These are phyloP conservation scores for Cyclostephanos tholiformis DNA, from an alignment of 108 stramenopile species.

Conservation along the genomic window DNA sequence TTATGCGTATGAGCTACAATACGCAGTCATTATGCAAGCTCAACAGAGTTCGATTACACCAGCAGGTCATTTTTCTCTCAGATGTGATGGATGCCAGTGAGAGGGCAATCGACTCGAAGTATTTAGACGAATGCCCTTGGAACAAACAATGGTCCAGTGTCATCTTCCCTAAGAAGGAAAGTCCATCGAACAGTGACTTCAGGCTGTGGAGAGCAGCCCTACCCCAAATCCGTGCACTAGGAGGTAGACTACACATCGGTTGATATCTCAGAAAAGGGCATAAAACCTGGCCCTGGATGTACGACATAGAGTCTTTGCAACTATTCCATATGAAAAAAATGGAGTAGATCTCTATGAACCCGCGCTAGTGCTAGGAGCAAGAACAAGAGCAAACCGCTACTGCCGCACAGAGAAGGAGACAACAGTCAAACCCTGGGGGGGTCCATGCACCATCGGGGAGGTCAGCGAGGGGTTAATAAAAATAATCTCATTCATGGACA, in stretches of 20 bases:
- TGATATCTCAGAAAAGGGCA: background rate
- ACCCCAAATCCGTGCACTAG: background rate
- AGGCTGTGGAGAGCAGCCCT: background rate
- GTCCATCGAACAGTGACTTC: background rate
- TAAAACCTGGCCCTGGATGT: background rate
- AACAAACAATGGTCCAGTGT: background rate
- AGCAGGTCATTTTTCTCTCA: constrained; percentile 10
- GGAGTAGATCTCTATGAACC: background rate
- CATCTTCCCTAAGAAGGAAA: background rate
- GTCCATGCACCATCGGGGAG: background rate
- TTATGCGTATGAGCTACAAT: background rate
- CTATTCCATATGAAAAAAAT: background rate
- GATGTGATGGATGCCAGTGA: background rate
- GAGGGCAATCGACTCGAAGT: background rate
- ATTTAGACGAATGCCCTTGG: background rate
- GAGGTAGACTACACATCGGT: background rate
- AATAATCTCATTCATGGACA: background rate
- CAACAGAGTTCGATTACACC: constrained; percentile 12
- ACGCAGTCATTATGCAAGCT: background rate
- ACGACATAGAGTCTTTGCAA: background rate
- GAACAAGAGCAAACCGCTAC: background rate
- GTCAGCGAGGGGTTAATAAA: background rate
- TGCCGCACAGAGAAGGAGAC: background rate
- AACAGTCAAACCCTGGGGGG: background rate
- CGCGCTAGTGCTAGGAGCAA: background rate